Conservation (phyloP, 2,329 filamentous ascomycete species). For the Xylariales sp. region DNA sequence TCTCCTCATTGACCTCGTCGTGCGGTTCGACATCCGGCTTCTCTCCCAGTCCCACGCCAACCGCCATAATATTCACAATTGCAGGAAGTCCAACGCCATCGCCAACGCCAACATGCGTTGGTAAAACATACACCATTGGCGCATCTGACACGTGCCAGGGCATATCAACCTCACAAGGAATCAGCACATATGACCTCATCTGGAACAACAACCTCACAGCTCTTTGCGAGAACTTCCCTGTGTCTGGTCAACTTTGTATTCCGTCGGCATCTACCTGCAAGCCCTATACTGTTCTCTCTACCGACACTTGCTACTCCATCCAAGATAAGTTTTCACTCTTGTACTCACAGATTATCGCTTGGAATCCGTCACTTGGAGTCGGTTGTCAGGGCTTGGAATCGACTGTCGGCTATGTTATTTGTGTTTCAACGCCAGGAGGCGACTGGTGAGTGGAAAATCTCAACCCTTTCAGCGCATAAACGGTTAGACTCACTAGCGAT, state of each 20-base stretch:
- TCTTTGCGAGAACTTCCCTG: conserved; percentile 4
- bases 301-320: conserved; percentile 13
- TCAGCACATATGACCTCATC: conserved; percentile 21
- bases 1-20: conserved; percentile 13
- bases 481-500: conserved; percentile 5
- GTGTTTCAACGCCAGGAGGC: conserved; percentile 16
- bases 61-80: conserved; percentile 6
- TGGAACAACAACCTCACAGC: conserved; percentile 23
- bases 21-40: conserved; percentile 10
- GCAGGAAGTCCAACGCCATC: neutral
- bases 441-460: conserved; percentile 2
- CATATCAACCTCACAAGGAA: conserved; percentile 21
- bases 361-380: conserved; percentile 14
- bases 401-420: conserved; percentile 12
- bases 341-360: conserved; percentile 13
- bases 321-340: conserved; percentile 2
- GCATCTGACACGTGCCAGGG: conserved; percentile 18
- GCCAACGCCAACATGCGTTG: conserved; percentile 1
- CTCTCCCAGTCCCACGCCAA: conserved; percentile 11
- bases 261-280: conserved; percentile 6
- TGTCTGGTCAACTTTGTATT: conserved; percentile 6
- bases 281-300: conserved; percentile 8
- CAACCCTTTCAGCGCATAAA: too few relatives aligned
- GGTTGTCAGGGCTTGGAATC: neutral
- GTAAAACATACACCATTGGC: conserved; percentile 13